Evolutionary conservation across 192 early-diverging fungal species (phyloP).

Genomic region (Dissophora globulifera): DNA sequence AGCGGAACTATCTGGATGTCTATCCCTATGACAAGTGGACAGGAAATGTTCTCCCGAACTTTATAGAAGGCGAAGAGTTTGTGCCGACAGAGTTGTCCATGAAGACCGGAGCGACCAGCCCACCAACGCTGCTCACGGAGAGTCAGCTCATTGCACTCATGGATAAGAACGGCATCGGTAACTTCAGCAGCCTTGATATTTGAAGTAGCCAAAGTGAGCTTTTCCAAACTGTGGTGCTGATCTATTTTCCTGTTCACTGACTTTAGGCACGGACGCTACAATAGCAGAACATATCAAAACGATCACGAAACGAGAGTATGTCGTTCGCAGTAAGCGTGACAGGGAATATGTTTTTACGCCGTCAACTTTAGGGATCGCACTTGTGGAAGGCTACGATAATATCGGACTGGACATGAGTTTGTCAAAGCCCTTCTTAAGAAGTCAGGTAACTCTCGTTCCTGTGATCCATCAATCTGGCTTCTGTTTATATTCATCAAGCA

Average conservation of each 20-base stretch:
- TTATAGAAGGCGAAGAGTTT: conserved; percentile 73
- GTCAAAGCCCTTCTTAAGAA: conserved; percentile 88
- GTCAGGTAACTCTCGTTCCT: conserved; percentile 65
- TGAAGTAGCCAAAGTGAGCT: too few relatives aligned
- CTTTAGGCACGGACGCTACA: conserved; percentile 92
- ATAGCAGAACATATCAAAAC: conserved; percentile 97
- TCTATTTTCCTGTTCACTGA: not conserved
- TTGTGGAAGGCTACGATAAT: conserved; percentile 87
- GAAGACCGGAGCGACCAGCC: conserved; percentile 69
- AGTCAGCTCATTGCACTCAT: conserved; percentile 89
- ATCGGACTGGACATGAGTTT: conserved; percentile 89
- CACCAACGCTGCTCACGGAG: conserved; percentile 84
- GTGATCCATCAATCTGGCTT: not conserved
- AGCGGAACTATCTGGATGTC: conserved; percentile 92
- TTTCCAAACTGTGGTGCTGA: too few relatives aligned
- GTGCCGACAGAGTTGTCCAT: conserved; percentile 75
- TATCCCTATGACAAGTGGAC: conserved; percentile 94
- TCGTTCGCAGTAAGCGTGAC: conserved; percentile 65
- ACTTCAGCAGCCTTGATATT: not conserved
- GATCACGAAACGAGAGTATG: conserved; percentile 89
- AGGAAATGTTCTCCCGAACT: conserved; percentile 77
- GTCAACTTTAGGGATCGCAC: conserved; percentile 85
- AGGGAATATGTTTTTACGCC: conserved; percentile 70
- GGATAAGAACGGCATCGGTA: conserved; percentile 95
- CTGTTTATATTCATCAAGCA: too few relatives aligned